Base-by-base conservation (phyloP, 345 rosid genomes). In the Hypericum androsaemum region DNA sequence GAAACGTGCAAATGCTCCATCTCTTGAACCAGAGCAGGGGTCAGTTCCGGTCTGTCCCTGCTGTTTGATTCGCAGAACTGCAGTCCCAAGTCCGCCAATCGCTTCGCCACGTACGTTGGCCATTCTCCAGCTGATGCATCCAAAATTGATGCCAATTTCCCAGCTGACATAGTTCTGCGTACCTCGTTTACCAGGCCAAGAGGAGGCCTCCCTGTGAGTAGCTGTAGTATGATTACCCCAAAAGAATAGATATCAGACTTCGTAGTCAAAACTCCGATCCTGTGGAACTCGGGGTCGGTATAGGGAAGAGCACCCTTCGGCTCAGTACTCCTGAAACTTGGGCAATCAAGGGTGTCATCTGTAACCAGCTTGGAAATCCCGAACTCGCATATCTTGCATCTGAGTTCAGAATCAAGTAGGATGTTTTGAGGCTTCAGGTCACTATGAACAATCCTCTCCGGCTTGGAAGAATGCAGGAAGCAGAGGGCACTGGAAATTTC, bases 91-190 rank as follows among this genome's bases (percentile, higher is more conserved):
- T 77, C 80, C 10, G 39, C 69, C 57, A 81, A 71, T 36, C 67
- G 74, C 45, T 49, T 63, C 16, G 81, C 80, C 22, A 75, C 79
- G 47, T 50, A 66, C 12, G 40, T 52, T 11, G 88, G 83, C 86
- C 94, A 81, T 37, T 77, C 83, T 56, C 88, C 88, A 13, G 86
- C 88, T 12, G 83, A 73, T 37, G 60, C 57, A 77, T 84, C 94
- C 73, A 84, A 65, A 56, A 81, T 35, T 2, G 71, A 69, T 43
- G 66, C 60, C 41, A 75, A 60, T 43, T 73, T 70, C 48, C 82
- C 73, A 40, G 53, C 50, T 3, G 78, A 77, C 7, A 64, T 51
- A 12, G 77, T 76, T 61, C 65, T 79, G 10, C 80, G 74, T 52
- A 81, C 76, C 56, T 75, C 79, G 61, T 64, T 56, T 0, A 65